Evolutionary conservation across 768 basidiomycete genomes (phyloP).

Genomic region (Russula emetica): DNA sequence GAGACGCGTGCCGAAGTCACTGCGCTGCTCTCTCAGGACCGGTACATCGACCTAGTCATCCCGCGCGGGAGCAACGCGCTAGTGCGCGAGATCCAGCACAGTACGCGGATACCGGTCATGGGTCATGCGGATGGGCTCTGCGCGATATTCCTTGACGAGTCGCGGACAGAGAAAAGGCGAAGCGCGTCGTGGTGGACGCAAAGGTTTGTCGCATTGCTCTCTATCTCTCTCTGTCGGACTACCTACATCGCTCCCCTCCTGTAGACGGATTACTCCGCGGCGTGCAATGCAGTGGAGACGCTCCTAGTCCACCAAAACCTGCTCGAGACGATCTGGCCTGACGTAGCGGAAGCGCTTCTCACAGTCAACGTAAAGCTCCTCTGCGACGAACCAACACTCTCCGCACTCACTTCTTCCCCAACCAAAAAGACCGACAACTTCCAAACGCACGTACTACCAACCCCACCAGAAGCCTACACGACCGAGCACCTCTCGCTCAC

Average conservation of each 20-base stretch:
- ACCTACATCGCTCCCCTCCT: background rate
- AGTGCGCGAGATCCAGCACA: conserved; percentile 83
- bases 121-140: conserved; percentile 98
- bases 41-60: conserved; percentile 94
- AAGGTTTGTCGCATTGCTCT: conserved; percentile 63
- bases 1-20: conserved; percentile 91
- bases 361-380: conserved; percentile 66
- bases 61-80: conserved; percentile 91
- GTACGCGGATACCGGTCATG: conserved; percentile 94
- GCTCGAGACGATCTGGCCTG: conserved; percentile 72
- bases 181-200: conserved; percentile 79
- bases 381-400: conserved; percentile 66
- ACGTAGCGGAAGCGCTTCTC: conserved; percentile 70
- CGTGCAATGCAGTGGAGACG: conserved; percentile 91
- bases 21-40: conserved; percentile 77
- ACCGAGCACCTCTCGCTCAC: conserved; percentile 88
- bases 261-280: conserved; percentile 91
- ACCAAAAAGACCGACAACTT: conserved; percentile 33
- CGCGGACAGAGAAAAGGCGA: conserved; percentile 74
- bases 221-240: background rate
- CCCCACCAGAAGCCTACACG: conserved; percentile 62
- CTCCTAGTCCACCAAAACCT: conserved; percentile 77
- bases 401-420: conserved; percentile 46
- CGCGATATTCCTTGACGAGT: conserved; percentile 81
- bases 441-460: conserved; percentile 46